Evolutionary conservation across 257 asterid genomes (phyloP), one percentile per base, ranked within the genome.

Genomic region (Henckelia pumila): DNA sequence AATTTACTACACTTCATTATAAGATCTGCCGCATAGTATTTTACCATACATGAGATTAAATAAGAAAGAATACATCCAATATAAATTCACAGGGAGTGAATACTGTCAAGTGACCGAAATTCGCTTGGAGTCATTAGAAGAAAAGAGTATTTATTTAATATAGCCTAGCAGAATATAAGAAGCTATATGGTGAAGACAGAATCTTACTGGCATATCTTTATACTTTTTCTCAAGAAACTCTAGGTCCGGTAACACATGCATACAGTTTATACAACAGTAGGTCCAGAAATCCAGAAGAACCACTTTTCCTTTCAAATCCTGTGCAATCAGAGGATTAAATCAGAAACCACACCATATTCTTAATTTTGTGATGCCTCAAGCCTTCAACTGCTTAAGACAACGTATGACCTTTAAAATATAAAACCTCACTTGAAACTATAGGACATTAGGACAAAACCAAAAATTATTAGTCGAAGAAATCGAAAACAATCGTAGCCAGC

Each of bases 201-300:
- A 66, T 63, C 95, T 88, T 81, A 93, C 99, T 14, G 99, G 99
- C 88, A 64, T 78, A 76, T 93, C 95, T 78, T 85, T 86, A 71
- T 88, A 93, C 66, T 93, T 93, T 50, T 77, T 93, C 89, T 90
- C 99, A 63, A 93, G 83, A 79, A 80, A 93, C 79, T 86, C 95
- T 61, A 93, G 85, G 80, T 93, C 99, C 11, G 99, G 99, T 61
- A 93, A 77, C 78, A 90, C 99, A 70, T 93, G 99, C 97, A 93
- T 93, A 80, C 99, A 93, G 75, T 93, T 93, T 74, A 93, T 93
- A 76, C 99, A 93, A 75, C 99, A 93, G 69, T 93, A 93, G 37
- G 99, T 93, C 99, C 99, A 93, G 82, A 90, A 93, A 79, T 93
- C 99, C 61, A 93, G 88, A 72, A 93, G 88, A 71, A 90, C 95